Conservation (phyloP, 768 basidiomycete genomes). For the Xanthoconium purpureum region DNA sequence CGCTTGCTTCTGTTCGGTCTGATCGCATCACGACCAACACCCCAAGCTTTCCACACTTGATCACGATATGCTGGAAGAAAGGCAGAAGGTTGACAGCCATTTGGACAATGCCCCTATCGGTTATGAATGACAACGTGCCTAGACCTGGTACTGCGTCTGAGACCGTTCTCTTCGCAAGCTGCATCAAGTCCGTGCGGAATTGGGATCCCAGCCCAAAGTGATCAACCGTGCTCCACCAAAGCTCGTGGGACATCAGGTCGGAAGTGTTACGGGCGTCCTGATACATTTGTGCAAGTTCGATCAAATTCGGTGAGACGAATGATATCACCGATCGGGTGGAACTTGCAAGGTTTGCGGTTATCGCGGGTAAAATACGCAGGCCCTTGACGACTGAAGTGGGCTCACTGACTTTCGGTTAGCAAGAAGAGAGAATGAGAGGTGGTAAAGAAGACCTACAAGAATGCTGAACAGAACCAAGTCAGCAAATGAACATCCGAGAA, state of each 20-base stretch:
- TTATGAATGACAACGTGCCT: slow-evolving; percentile 58
- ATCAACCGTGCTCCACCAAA: slow-evolving; percentile 69
- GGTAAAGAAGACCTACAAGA: slow-evolving; percentile 56
- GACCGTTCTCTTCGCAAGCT: slow-evolving; percentile 48
- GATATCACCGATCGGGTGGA: slow-evolving; percentile 48
- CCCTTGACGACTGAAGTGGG: slow-evolving; percentile 91
- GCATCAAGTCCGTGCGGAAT: slow-evolving; percentile 65
- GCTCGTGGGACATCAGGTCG: slow-evolving; percentile 49
- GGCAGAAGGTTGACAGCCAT: slow-evolving; percentile 83
- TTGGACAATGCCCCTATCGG: slow-evolving; percentile 69
- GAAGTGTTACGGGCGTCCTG: slow-evolving; percentile 44
- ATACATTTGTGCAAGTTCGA: slow-evolving; percentile 69
- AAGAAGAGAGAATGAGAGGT: background rate
- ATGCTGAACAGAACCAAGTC: slow-evolving; percentile 42
- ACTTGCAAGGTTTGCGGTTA: slow-evolving; percentile 39
- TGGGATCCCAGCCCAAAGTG: slow-evolving; percentile 59
- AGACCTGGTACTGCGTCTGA: slow-evolving; percentile 38
- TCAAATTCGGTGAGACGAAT: slow-evolving; percentile 80
- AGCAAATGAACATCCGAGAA: background rate
- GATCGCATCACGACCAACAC: slow-evolving; percentile 62
- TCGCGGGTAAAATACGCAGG: slow-evolving; percentile 60
- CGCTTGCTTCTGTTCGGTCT: slow-evolving; percentile 36
- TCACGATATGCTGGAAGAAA: slow-evolving; percentile 76
- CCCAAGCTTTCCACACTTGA: slow-evolving; percentile 80
- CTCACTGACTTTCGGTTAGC: slow-evolving; percentile 52